A percentile compares a stretch with the other conserved stretches of the same genome.
These are phyloP conservation scores for Boechera stricta DNA, from an alignment of 345 rosid genomes.

Conservation along the genomic window DNA sequence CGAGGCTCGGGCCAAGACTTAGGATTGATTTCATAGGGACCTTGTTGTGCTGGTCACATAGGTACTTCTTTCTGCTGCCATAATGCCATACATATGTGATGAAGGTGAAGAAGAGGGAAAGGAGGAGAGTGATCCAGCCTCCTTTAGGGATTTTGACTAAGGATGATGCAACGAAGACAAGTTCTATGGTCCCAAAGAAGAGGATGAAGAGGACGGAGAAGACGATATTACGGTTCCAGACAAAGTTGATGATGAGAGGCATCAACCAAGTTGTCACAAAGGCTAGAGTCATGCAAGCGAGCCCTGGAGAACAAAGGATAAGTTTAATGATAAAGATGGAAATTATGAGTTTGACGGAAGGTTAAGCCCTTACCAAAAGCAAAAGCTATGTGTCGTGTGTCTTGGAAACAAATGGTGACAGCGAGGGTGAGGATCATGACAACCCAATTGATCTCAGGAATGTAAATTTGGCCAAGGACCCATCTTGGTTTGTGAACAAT, in stretches of 20 bases:
- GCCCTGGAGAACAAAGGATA: slow-evolving; percentile 58
- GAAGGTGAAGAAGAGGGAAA: slow-evolving; percentile 57
- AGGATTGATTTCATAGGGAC: slow-evolving; percentile 82
- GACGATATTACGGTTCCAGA: slow-evolving; percentile 60
- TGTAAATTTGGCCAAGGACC: slow-evolving; percentile 80
- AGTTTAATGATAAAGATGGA: slow-evolving; percentile 2
- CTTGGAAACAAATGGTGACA: slow-evolving; percentile 65
- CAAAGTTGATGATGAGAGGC: slow-evolving; percentile 75
- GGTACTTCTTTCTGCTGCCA: slow-evolving; percentile 76
- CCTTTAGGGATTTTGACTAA: slow-evolving; percentile 69
- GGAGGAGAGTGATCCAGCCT: slow-evolving; percentile 81
- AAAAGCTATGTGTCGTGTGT: slow-evolving; percentile 67
- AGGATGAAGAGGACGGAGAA: slow-evolving; percentile 60
- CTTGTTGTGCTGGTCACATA: slow-evolving; percentile 82
- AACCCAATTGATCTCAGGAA: slow-evolving; percentile 97
- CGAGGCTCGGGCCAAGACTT: slow-evolving; percentile 80
- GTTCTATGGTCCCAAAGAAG: slow-evolving; percentile 75
- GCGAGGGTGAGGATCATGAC: slow-evolving; percentile 84
- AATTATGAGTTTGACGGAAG: not conserved
- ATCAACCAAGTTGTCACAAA: slow-evolving; percentile 75
- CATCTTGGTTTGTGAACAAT: slow-evolving; percentile 85
- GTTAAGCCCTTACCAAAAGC: slow-evolving; percentile 72
- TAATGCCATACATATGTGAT: slow-evolving; percentile 84
- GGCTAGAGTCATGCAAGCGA: slow-evolving; percentile 66
- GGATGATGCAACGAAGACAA: slow-evolving; percentile 65